Percentiles rank a stretch among this genome's conserved stretches.
These are phyloP conservation scores for Heritiera littoralis DNA, from an alignment of 345 rosid genomes.

Conservation along the genomic window DNA sequence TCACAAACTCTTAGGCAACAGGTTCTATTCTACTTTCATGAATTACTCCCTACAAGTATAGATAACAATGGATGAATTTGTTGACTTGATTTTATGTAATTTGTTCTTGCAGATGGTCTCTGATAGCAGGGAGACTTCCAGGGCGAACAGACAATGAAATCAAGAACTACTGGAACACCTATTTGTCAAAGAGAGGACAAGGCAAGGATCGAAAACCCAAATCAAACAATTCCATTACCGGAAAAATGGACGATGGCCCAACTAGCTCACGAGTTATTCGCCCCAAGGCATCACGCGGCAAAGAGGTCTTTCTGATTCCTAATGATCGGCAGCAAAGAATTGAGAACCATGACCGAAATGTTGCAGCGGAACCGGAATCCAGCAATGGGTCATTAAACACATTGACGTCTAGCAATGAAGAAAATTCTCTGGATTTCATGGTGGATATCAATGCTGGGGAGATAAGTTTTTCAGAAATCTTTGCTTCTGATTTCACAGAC, in stretches of 20 bases:
- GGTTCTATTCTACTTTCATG: constrained; percentile 20
- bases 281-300: background rate
- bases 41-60: background rate
- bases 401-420: background rate
- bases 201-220: background rate
- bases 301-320: background rate
- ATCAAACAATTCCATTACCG: background rate
- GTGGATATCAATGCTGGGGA: background rate
- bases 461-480: constrained; percentile 12
- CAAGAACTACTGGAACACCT: constrained; percentile 39
- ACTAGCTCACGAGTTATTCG: background rate
- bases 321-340: background rate
- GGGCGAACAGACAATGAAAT: constrained; percentile 48
- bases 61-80: background rate
- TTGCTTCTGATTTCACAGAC: constrained; percentile 4
- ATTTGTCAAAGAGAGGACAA: constrained; percentile 15
- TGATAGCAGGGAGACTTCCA: constrained; percentile 40
- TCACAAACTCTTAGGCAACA: constrained; percentile 46
- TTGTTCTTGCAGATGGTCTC: constrained; percentile 29
- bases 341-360: background rate
- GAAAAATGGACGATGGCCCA: background rate
- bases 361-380: background rate
- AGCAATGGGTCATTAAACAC: background rate
- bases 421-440: background rate
- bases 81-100: background rate